Evolutionary conservation across 73 alveolate species (phyloP).

Genomic region (Paramecium sexaurelia): DNA sequence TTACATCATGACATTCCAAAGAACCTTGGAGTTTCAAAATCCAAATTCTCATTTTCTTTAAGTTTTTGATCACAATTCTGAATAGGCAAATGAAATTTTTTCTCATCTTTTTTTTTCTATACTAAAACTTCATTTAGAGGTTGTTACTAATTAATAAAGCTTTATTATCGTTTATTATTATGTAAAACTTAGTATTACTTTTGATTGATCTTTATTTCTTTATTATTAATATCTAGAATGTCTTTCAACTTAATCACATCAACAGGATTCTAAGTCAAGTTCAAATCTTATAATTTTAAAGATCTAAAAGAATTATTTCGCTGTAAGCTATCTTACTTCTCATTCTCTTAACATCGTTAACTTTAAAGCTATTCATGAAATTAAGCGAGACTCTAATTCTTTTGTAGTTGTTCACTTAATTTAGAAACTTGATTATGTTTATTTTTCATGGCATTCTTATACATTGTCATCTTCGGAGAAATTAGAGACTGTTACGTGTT

Average conservation of each 20-base stretch:
- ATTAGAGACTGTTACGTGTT: background rate
- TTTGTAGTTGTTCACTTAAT: background rate
- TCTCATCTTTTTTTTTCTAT: background rate
- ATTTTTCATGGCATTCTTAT: background rate
- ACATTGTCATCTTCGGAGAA: background rate
- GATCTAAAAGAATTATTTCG: background rate
- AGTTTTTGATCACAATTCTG: background rate
- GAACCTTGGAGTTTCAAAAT: slow-evolving; percentile 24
- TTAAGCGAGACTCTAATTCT: background rate
- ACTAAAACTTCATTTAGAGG: background rate
- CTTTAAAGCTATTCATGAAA: background rate
- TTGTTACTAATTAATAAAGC: background rate
- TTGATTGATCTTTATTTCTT: background rate
- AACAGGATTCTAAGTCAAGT: background rate
- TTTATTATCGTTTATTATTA: background rate
- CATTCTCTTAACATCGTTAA: background rate
- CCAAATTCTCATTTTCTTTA: background rate
- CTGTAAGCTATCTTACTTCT: background rate
- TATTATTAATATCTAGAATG: background rate
- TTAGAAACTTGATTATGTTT: background rate
- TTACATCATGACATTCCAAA: background rate
- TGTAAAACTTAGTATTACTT: background rate
- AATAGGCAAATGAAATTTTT: background rate
- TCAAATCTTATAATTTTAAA: background rate
- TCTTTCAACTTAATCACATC: background rate